phyloP scores from a whole-genome alignment of 1,284 basidiomycete species.

The Malassezia japonica region DNA sequence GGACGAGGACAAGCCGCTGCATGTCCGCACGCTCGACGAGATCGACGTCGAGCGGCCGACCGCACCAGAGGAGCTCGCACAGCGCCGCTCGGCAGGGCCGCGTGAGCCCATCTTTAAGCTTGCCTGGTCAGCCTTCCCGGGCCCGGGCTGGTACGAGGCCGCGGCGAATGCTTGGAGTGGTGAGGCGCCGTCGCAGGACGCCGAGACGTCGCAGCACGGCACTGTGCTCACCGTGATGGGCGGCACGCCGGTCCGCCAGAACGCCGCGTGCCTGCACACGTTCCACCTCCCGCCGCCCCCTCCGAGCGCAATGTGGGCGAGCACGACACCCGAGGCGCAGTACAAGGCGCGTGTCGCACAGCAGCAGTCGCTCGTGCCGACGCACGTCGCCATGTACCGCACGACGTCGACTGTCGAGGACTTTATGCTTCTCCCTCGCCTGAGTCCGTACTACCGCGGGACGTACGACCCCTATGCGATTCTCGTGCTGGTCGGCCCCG shows the following conservation, averaged over 20 bases:
- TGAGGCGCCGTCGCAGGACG: background rate
- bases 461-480: slow-evolving; percentile 64
- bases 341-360: slow-evolving; percentile 48
- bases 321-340: slow-evolving; percentile 22
- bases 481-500: slow-evolving; percentile 48
- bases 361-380: slow-evolving; percentile 49
- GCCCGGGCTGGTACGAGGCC: slow-evolving; percentile 31
- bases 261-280: slow-evolving; percentile 61
- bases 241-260: slow-evolving; percentile 53
- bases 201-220: background rate
- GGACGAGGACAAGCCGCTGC: slow-evolving; percentile 68
- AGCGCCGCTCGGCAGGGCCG: slow-evolving; percentile 2
- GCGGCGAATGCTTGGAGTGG: background rate
- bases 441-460: slow-evolving; percentile 63
- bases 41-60: slow-evolving; percentile 34
- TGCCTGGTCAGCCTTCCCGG: slow-evolving; percentile 56
- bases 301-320: slow-evolving; percentile 50
- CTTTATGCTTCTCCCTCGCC: slow-evolving; percentile 64
- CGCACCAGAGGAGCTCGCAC: slow-evolving; percentile 5
- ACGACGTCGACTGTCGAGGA: slow-evolving; percentile 54
- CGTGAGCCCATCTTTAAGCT: slow-evolving; percentile 78
- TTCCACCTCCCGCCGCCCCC: slow-evolving; percentile 66
- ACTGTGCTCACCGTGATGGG: slow-evolving; percentile 63
- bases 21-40: slow-evolving; percentile 54
- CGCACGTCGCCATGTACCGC: slow-evolving; percentile 58